A percentile compares a stretch with the other conserved stretches of the same genome.
These are phyloP conservation scores for Sarcomyxa edulis DNA, from an alignment of 768 basidiomycete genomes.

Conservation along the genomic window DNA sequence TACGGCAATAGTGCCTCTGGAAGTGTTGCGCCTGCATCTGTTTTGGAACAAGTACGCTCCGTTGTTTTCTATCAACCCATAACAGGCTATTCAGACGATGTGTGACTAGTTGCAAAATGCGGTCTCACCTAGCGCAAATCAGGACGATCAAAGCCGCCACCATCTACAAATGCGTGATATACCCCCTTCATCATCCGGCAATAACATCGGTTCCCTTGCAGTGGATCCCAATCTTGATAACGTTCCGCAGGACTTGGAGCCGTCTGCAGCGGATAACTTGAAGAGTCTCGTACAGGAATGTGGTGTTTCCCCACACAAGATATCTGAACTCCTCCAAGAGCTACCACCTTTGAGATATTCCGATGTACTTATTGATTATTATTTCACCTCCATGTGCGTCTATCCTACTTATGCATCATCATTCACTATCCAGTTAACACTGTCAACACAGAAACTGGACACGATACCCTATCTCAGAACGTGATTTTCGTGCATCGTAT, in stretches of 20 bases:
- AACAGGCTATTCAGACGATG: neutral
- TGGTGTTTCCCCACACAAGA: slow-evolving; percentile 86
- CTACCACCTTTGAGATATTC: slow-evolving; percentile 75
- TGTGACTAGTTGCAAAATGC: slow-evolving; percentile 45
- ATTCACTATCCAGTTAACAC: slow-evolving; percentile 4
- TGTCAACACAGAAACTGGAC: slow-evolving; percentile 73
- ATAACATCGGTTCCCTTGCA: no score
- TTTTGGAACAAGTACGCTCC: slow-evolving; percentile 66
- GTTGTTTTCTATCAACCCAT: neutral
- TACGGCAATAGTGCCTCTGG: slow-evolving; percentile 80
- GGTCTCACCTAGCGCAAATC: slow-evolving; percentile 24
- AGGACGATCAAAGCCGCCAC: no score
- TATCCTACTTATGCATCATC: slow-evolving; percentile 5
- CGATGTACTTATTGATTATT: slow-evolving; percentile 78
- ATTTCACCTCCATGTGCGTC: slow-evolving; percentile 67
- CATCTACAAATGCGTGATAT: no score
- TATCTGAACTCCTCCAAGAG: slow-evolving; percentile 85
- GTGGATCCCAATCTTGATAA: no score
- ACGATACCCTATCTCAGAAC: slow-evolving; percentile 85
- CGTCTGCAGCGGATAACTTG: slow-evolving; percentile 73
- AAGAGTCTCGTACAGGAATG: slow-evolving; percentile 87
- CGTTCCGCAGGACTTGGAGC: slow-evolving; percentile 41
- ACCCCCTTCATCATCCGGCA: no score
- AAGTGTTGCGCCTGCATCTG: slow-evolving; percentile 74
- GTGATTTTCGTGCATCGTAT: slow-evolving; percentile 72